Evolutionary conservation across 768 basidiomycete genomes (phyloP).

Genomic region (Dioszegia crocea): DNA sequence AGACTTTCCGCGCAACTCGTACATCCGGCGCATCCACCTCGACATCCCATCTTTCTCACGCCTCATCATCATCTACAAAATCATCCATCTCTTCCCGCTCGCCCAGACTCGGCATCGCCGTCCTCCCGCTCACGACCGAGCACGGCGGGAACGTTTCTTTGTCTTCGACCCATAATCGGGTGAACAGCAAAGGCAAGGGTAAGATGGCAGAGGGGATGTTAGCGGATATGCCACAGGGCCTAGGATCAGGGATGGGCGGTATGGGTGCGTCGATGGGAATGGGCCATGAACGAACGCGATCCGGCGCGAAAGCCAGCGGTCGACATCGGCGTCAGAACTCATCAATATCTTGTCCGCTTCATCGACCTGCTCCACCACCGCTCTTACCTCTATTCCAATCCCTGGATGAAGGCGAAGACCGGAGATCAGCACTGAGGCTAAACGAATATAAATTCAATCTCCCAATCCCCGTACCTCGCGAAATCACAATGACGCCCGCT

Average conservation of each 20-base stretch:
- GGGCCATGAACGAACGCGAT: neutral
- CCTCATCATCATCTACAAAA: slow-evolving; percentile 1
- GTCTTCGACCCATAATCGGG: neutral
- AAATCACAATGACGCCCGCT: slow-evolving; percentile 36
- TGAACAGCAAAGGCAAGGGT: slow-evolving; percentile 12
- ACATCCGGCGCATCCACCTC: slow-evolving; percentile 19
- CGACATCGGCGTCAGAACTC: slow-evolving; percentile 4
- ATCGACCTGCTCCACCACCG: no score
- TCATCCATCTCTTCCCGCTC: slow-evolving; percentile 15
- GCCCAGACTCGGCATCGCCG: neutral
- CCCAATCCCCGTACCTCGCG: slow-evolving; percentile 13
- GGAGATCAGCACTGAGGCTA: neutral
- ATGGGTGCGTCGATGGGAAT: no score
- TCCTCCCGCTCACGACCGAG: neutral
- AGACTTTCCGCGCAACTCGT: slow-evolving; percentile 30
- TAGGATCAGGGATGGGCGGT: neutral
- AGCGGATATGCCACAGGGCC: neutral
- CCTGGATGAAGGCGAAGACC: neutral
- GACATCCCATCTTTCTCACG: neutral
- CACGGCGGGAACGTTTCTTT: slow-evolving; percentile 5
- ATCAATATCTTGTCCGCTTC: neutral
- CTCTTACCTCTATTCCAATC: no score
- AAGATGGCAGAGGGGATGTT: neutral
- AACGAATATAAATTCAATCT: slow-evolving; percentile 1
- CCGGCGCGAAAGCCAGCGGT: neutral